phyloP scores from a whole-genome alignment of 495 filamentous ascomycete genomes.

The Lasiosphaeria hispida region DNA sequence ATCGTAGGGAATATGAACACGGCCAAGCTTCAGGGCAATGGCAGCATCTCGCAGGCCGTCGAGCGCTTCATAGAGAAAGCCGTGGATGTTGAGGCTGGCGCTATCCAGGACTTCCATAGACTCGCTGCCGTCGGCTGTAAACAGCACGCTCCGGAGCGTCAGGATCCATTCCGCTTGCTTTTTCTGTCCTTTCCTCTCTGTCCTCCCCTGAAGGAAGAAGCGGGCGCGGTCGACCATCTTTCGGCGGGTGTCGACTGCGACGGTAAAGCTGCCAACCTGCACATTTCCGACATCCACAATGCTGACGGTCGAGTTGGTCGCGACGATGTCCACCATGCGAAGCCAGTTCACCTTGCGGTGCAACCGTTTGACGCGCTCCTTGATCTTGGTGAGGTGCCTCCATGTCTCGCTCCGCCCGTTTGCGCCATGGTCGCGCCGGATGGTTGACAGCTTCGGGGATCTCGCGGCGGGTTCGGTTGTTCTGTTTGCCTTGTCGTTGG shows the following conservation, averaged over 20 bases:
- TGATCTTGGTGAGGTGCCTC: constrained; percentile 69
- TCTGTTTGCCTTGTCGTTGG: constrained; percentile 23
- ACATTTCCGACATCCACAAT: constrained; percentile 78
- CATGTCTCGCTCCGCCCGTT: constrained; percentile 67
- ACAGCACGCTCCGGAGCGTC: constrained; percentile 78
- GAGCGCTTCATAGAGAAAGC: constrained; percentile 80
- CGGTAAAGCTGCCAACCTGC: constrained; percentile 77
- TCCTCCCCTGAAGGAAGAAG: constrained; percentile 78
- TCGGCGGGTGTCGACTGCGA: constrained; percentile 84
- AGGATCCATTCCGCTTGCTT: constrained; percentile 93
- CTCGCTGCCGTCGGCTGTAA: constrained; percentile 80
- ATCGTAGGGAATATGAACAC: constrained; percentile 87
- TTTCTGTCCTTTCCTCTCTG: constrained; percentile 65
- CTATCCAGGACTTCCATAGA: constrained; percentile 88
- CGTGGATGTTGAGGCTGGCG: constrained; percentile 84
- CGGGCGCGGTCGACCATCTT: constrained; percentile 89
- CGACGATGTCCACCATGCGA: constrained; percentile 84
- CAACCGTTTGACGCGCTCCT: constrained; percentile 79
- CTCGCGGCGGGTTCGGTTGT: constrained; percentile 22
- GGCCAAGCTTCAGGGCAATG: constrained; percentile 84
- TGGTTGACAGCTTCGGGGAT: constrained; percentile 22
- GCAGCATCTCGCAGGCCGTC: constrained; percentile 89
- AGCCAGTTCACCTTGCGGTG: constrained; percentile 88
- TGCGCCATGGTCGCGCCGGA: constrained; percentile 23
- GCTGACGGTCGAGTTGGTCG: constrained; percentile 70